These are phyloP conservation scores for Bryoglossum gracile DNA, from an alignment of 495 filamentous ascomycete genomes.

Conservation along the genomic window DNA sequence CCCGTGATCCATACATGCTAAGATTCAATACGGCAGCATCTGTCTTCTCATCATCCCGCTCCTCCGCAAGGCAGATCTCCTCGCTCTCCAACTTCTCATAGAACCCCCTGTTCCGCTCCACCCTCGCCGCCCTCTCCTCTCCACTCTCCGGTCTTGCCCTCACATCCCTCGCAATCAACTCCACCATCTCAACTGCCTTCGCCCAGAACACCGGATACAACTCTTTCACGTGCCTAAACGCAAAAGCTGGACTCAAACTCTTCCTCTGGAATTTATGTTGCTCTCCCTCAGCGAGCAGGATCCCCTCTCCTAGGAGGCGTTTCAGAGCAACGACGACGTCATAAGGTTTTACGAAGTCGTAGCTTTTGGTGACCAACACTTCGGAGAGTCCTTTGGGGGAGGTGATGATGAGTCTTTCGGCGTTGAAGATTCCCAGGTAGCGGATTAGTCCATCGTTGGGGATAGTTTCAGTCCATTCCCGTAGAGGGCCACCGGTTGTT, in stretches of 20 bases:
- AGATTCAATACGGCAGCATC: no score
- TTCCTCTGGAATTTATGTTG: slow-evolving; percentile 78
- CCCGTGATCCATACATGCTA: slow-evolving; percentile 62
- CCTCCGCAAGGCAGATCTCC: no score
- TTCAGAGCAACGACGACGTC: slow-evolving; percentile 48
- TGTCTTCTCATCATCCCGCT: no score
- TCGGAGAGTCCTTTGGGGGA: slow-evolving; percentile 59
- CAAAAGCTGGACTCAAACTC: slow-evolving; percentile 73
- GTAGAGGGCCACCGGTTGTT: no score
- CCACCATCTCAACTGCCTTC: slow-evolving; percentile 45
- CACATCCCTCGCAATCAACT: slow-evolving; percentile 33
- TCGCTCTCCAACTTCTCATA: no score
- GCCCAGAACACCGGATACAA: slow-evolving; percentile 78
- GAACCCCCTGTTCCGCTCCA: slow-evolving; percentile 60
- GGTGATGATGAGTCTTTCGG: slow-evolving; percentile 59
- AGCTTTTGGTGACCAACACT: slow-evolving; percentile 59
- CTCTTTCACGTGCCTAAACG: slow-evolving; percentile 77
- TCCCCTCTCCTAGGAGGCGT: slow-evolving; percentile 62
- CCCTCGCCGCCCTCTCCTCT: slow-evolving; percentile 26
- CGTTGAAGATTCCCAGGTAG: slow-evolving; percentile 60
- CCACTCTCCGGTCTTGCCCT: slow-evolving; percentile 9
- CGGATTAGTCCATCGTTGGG: slow-evolving; percentile 80
- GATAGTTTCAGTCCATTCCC: slow-evolving; percentile 55
- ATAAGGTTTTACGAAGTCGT: slow-evolving; percentile 71
- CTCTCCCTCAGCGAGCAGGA: slow-evolving; percentile 77